Evolutionary conservation across 1,284 basidiomycete genomes (phyloP).

Genomic region (Papiliotrema fonsecae): DNA sequence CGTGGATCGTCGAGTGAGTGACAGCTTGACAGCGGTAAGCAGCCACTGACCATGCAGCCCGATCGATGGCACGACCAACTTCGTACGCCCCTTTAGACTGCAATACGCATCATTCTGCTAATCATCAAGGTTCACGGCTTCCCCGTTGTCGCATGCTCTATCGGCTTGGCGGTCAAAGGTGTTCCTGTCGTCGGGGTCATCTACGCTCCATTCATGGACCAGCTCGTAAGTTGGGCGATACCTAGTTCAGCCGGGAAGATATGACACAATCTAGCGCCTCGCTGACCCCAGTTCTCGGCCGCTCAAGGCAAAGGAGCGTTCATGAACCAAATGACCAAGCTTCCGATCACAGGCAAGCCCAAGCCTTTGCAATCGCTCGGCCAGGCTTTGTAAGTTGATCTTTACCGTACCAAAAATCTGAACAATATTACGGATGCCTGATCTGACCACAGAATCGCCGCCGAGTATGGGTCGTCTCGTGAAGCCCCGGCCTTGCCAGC

Average conservation of each 20-base stretch:
- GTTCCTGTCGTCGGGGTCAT: conserved; percentile 81
- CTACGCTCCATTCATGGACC: conserved; percentile 86
- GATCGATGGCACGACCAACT: conserved; percentile 72
- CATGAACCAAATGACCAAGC: conserved; percentile 57
- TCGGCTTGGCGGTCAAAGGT: conserved; percentile 79
- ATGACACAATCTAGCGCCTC: no score
- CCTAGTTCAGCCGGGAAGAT: background rate
- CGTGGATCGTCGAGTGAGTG: conserved; percentile 66
- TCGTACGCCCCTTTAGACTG: conserved; percentile 57
- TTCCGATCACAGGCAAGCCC: conserved; percentile 68
- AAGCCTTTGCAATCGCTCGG: conserved; percentile 68
- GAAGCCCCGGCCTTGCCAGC: conserved; percentile 63
- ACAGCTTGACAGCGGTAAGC: conserved; percentile 53
- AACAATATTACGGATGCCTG: background rate
- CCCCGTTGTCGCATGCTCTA: conserved; percentile 82
- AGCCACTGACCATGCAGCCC: conserved; percentile 25
- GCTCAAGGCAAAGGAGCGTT: conserved; percentile 74
- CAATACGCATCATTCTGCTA: background rate
- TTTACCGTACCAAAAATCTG: background rate
- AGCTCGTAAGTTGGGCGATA: conserved; percentile 53
- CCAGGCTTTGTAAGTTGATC: conserved; percentile 58
- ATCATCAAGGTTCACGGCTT: conserved; percentile 53
- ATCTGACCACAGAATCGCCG: conserved; percentile 54
- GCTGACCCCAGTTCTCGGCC: conserved; percentile 63
- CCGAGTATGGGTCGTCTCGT: conserved; percentile 83